phyloP scores from a whole-genome alignment of 2,329 filamentous ascomycete species.

The Ophiocordyceps sinensis region DNA sequence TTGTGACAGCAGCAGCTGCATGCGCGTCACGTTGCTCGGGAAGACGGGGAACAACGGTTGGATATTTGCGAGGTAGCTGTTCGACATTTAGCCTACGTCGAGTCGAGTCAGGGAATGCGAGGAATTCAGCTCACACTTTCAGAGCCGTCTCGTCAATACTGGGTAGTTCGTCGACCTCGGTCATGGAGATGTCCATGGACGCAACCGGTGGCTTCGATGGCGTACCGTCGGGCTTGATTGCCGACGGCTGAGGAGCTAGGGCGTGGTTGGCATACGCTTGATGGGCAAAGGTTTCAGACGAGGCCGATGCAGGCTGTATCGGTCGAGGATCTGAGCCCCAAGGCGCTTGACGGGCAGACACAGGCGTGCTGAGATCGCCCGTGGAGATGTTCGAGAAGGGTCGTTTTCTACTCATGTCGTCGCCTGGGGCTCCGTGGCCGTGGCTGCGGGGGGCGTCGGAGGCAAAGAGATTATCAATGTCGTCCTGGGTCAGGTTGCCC shows the following conservation, averaged over 20 bases:
- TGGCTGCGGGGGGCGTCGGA: slow-evolving; percentile 18
- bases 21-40: slow-evolving; percentile 37
- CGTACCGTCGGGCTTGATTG: slow-evolving; percentile 21
- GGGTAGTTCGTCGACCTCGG: slow-evolving; percentile 16
- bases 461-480: slow-evolving; percentile 28
- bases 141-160: slow-evolving; percentile 30
- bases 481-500: slow-evolving; percentile 25
- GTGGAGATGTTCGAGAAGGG: slow-evolving; percentile 33
- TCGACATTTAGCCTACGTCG: not conserved
- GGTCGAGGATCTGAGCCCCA: slow-evolving; percentile 35
- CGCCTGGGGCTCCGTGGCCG: slow-evolving; percentile 10
- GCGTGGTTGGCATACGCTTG: slow-evolving; percentile 22
- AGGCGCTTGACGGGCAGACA: slow-evolving; percentile 24
- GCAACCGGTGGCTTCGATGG: slow-evolving; percentile 21
- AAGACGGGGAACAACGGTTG: slow-evolving; percentile 56
- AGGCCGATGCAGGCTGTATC: slow-evolving; percentile 24
- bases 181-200: slow-evolving; percentile 20
- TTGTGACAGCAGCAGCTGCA: slow-evolving; percentile 40
- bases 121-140: slow-evolving; percentile 23
- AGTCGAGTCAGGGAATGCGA: not conserved
- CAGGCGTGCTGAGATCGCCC: slow-evolving; percentile 25
- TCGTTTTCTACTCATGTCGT: slow-evolving; percentile 25
- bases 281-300: slow-evolving; percentile 15
- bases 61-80: slow-evolving; percentile 47
- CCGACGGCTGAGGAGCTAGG: slow-evolving; percentile 30